phyloP scores from a whole-genome alignment of 176 grass and related monocot species.

The Chloris gayana region DNA sequence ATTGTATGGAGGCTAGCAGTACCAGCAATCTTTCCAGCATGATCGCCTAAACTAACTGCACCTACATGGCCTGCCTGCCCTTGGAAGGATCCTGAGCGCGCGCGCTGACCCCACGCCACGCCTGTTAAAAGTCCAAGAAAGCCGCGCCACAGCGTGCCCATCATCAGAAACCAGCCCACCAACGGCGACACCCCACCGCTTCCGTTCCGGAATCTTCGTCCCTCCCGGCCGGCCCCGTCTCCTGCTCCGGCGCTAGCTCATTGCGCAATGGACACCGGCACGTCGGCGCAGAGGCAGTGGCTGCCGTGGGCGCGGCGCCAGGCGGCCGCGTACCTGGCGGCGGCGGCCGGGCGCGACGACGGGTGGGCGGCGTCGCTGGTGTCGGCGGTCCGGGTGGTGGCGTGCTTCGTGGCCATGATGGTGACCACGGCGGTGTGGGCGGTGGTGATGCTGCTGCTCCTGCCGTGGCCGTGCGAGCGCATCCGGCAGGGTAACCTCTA shows the following conservation, averaged over 20 bases:
- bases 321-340: constrained; percentile 19
- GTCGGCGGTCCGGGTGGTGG: constrained; percentile 38
- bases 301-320: constrained; percentile 21
- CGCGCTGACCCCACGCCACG: not conserved
- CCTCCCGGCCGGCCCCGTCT: not conserved
- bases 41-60: not conserved
- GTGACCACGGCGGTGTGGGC: constrained; percentile 47
- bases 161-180: not conserved
- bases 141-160: not conserved
- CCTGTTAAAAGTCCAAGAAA: not conserved
- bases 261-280: constrained; percentile 9
- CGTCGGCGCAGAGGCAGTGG: not conserved
- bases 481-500: constrained; percentile 54
- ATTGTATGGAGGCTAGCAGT: too few species aligned
- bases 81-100: not conserved
- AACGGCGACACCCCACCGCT: not conserved
- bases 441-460: constrained; percentile 49
- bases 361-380: constrained; percentile 34
- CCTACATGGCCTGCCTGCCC: too few species aligned
- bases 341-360: constrained; percentile 30
- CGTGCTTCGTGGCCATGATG: constrained; percentile 57
- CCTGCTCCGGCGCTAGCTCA: too few species aligned
- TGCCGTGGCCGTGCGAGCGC: constrained; percentile 57
- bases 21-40: constrained; percentile 12
- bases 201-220: constrained; percentile 13